Evolutionary conservation across 2,329 filamentous ascomycete genomes (phyloP).

Genomic region (Botrytis medusae): DNA sequence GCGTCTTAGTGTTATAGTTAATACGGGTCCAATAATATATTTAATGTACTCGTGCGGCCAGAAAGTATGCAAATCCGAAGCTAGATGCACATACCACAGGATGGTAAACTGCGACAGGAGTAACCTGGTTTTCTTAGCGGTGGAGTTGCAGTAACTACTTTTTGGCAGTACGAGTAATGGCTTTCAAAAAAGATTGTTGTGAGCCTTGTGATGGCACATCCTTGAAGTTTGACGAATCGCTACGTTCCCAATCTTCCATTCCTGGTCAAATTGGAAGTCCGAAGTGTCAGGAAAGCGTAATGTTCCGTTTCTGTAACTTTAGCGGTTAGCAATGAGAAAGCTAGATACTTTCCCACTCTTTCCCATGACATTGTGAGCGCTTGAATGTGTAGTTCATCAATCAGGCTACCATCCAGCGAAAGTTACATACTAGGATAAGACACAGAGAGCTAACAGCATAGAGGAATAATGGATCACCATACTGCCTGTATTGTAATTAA

Average conservation of each 20-base stretch:
- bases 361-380: background rate
- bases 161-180: background rate
- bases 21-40: background rate
- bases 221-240: background rate
- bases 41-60: background rate
- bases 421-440: too few species aligned
- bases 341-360: conserved; percentile 2
- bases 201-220: background rate
- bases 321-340: background rate
- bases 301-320: background rate
- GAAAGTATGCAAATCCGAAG: background rate
- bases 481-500: background rate
- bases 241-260: background rate
- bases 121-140: background rate
- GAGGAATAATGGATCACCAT: background rate
- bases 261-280: background rate
- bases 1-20: background rate
- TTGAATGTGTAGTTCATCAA: conserved; percentile 6
- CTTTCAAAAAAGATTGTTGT: background rate
- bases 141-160: background rate
- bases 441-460: background rate
- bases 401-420: background rate
- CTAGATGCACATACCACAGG: background rate
- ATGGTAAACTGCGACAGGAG: background rate
- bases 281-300: background rate